These are phyloP conservation scores for Leishmania aethiopica DNA, from an alignment of 208 protist species.

Conservation along the genomic window DNA sequence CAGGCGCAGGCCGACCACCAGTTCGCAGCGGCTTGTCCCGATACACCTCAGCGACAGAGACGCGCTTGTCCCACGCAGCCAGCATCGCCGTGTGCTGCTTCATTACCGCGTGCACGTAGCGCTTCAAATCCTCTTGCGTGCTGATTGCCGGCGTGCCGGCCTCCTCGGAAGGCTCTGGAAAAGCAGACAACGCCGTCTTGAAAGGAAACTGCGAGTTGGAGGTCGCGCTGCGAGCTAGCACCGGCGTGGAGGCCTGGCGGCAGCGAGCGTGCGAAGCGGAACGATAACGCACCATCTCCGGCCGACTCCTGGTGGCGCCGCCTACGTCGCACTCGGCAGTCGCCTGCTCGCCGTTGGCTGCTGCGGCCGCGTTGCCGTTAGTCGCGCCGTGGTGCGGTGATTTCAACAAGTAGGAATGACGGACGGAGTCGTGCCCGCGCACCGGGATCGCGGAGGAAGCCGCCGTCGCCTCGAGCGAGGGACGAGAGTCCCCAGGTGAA, in stretches of 20 bases:
- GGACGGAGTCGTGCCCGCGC: slow-evolving; percentile 13
- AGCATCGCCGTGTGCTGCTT: slow-evolving; percentile 28
- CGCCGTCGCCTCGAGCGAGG: neutral
- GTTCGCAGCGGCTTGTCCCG: slow-evolving; percentile 35
- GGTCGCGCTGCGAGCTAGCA: neutral
- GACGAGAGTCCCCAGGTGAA: neutral
- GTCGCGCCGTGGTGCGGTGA: neutral
- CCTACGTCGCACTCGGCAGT: neutral
- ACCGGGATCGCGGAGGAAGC: neutral
- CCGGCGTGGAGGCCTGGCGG: slow-evolving; percentile 5
- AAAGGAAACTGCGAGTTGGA: neutral
- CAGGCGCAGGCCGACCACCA: slow-evolving; percentile 33
- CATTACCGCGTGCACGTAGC: slow-evolving; percentile 31
- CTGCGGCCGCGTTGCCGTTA: neutral
- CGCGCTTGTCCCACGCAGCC: slow-evolving; percentile 32
- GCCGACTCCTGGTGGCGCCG: neutral
- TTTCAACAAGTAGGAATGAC: slow-evolving; percentile 13
- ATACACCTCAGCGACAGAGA: slow-evolving; percentile 39
- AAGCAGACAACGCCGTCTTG: slow-evolving; percentile 13
- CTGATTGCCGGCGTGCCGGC: neutral
- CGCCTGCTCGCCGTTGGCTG: neutral
- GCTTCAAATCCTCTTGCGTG: slow-evolving; percentile 38
- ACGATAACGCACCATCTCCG: neutral
- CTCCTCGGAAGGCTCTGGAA: slow-evolving; percentile 2
- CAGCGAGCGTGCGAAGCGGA: slow-evolving; percentile 15